phyloP scores from a whole-genome alignment of 495 filamentous ascomycete species.

The Halenospora varia region DNA sequence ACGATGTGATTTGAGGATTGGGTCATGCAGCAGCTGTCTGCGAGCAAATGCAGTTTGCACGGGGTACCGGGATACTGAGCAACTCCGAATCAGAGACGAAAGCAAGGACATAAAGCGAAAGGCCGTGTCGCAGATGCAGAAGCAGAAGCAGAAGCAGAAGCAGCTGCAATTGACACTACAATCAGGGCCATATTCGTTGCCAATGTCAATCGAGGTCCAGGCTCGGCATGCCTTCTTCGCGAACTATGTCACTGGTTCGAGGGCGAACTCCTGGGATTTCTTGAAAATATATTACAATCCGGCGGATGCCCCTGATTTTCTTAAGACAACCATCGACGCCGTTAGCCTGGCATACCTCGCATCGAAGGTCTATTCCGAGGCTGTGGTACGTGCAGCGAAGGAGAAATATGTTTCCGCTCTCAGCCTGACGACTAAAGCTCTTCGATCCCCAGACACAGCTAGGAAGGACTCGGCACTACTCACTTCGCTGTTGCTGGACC shows the following conservation, averaged over 20 bases:
- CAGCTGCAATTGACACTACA: background rate
- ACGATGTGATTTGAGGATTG: slow-evolving; percentile 3
- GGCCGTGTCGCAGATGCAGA: background rate
- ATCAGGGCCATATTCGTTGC: background rate
- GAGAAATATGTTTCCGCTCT: slow-evolving; percentile 9
- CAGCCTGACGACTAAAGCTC: background rate
- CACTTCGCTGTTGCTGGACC: slow-evolving; percentile 53
- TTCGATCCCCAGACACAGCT: background rate
- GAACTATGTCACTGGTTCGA: slow-evolving; percentile 14
- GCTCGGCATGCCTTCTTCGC: background rate
- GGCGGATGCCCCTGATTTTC: background rate
- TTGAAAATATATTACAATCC: slow-evolving; percentile 8
- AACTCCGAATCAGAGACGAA: slow-evolving; percentile 62
- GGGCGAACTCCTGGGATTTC: background rate
- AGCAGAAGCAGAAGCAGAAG: too few relatives aligned
- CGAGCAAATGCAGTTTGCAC: slow-evolving; percentile 58
- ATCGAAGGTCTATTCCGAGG: background rate
- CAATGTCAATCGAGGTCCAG: background rate
- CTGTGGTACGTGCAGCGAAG: background rate
- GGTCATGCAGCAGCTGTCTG: slow-evolving; percentile 46
- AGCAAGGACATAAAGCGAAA: slow-evolving; percentile 36
- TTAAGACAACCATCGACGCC: background rate
- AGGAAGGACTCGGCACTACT: slow-evolving; percentile 54
- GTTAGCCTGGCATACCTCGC: slow-evolving; percentile 11
- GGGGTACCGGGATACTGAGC: slow-evolving; percentile 57